Base-by-base conservation (phyloP, 139 green algal genomes). In the Haematococcus lacustris region DNA sequence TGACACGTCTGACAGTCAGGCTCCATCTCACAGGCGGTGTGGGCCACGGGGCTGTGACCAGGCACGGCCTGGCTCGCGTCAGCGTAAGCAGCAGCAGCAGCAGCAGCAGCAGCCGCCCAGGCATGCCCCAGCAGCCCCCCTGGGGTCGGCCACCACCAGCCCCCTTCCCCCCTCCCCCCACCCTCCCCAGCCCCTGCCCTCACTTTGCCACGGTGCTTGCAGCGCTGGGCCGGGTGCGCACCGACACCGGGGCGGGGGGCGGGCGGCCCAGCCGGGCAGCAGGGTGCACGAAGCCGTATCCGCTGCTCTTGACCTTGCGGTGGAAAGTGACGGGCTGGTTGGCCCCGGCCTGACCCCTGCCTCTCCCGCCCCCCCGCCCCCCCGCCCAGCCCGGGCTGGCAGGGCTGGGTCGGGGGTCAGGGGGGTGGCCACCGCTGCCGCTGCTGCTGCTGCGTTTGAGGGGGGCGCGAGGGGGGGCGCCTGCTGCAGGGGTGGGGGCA, bases 261-360 rank as follows among this genome's bases (percentile, higher is more conserved):
- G 68, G 41, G 25, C 51, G 38, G 13, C 76, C 78, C 33, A 83
- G 33, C 70, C 77, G 69, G 1, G 71, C 33, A 13, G 53, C 32
- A 0, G 71, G 66, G 63, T 87, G 82, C 65, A 85, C 64, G 34
- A 82, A 82, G 38, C 78, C 82, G 59, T 85, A 85, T 38, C 81
- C 75, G 66, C 74, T 80, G 32, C 67, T 78, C 70, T 87, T 87
- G 59, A 88, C 68, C 68, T 88, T 78, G 28, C 37, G 68, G 63
- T 88, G 77, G 62, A 88, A 88, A 4, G 77, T 83, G 13, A 88
- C 79, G 13, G 82, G 79, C 76, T 75, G 25, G 50, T 64, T 34
- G 50, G 50, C 50, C 47, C 30, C 26, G n/a, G 41, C 28, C 38
- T 60, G 3, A 71, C 37, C 17, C 26, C 74, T 17, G 23, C 57